These are phyloP conservation scores for Globisporangium viniferum DNA, from an alignment of 352 stramenopile species.

Conservation along the genomic window DNA sequence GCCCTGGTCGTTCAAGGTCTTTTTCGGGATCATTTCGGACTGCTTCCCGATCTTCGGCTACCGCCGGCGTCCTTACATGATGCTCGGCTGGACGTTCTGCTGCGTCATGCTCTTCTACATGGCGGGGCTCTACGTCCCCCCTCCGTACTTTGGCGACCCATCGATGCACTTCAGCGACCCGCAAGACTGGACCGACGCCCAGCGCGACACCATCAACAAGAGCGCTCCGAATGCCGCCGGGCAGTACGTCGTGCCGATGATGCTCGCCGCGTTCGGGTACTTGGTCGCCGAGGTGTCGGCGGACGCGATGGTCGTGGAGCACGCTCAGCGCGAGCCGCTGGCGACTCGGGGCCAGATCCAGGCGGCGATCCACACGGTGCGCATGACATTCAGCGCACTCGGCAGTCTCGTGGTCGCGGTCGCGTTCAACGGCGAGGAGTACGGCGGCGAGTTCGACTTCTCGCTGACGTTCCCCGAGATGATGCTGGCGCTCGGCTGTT, in stretches of 20 bases:
- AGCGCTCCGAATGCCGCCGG: conserved; percentile 32
- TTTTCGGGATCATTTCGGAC: conserved; percentile 56
- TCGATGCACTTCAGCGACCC: conserved; percentile 28
- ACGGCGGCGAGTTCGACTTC: conserved; percentile 50
- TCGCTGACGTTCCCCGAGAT: conserved; percentile 50
- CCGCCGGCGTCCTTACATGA: conserved; percentile 56
- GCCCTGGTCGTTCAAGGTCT: conserved; percentile 60
- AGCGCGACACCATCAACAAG: conserved; percentile 39
- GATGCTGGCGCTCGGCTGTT: conserved; percentile 39
- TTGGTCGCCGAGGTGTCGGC: conserved; percentile 55
- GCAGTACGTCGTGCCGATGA: conserved; percentile 65
- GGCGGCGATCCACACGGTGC: conserved; percentile 48
- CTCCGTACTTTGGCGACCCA: conserved; percentile 51
- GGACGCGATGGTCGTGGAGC: conserved; percentile 63
- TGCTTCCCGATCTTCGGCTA: conserved; percentile 58
- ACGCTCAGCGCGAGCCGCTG: conserved; percentile 46
- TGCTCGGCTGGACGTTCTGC: conserved; percentile 48
- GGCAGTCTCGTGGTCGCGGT: conserved; percentile 42
- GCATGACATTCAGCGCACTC: conserved; percentile 42
- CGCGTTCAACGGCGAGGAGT: conserved; percentile 47
- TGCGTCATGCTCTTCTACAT: conserved; percentile 53
- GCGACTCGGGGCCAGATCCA: conserved; percentile 52
- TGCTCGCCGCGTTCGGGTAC: conserved; percentile 63
- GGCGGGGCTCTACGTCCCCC: conserved; percentile 26
- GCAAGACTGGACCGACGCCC: conserved; percentile 32